These are phyloP conservation scores for Waltiozyma sp. DNA, from an alignment of 1,139 yeast genomes.

Conservation along the genomic window DNA sequence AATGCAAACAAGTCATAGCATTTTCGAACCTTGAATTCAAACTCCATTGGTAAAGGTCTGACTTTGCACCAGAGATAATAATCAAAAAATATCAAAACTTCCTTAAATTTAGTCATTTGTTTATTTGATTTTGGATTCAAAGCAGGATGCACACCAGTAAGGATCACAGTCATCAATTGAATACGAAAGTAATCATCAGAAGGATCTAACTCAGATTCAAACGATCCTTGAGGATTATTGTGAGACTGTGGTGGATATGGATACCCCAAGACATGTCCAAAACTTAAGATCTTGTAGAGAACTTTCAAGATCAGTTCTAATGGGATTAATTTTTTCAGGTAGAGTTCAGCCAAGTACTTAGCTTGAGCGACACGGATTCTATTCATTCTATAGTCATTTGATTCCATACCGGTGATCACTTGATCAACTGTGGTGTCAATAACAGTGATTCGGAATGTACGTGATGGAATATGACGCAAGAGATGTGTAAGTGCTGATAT, in stretches of 20 bases:
- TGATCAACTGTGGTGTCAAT: conserved; percentile 61
- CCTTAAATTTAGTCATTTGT: conserved; percentile 23
- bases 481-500: conserved; percentile 40
- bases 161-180: conserved; percentile 35
- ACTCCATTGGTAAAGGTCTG: conserved; percentile 56
- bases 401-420: conserved; percentile 55
- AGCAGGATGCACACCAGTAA: conserved; percentile 17
- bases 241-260: conserved; percentile 22
- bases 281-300: conserved; percentile 48
- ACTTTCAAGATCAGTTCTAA: conserved; percentile 40
- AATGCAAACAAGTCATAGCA: conserved; percentile 30
- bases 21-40: conserved; percentile 41
- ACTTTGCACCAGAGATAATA: conserved; percentile 61
- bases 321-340: conserved; percentile 36
- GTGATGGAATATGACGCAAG: conserved; percentile 26
- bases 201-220: conserved; percentile 37
- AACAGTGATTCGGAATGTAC: conserved; percentile 32
- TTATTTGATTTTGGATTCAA: conserved; percentile 1
- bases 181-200: conserved; percentile 67
- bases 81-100: conserved; percentile 56
- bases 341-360: conserved; percentile 49
- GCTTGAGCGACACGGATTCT: conserved; percentile 54
- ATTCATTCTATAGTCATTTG: conserved; percentile 47
- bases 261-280: conserved; percentile 39
- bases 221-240: conserved; percentile 45